These are phyloP conservation scores for Penicillium crustosum DNA, from an alignment of 2,329 filamentous ascomycete species.

Conservation along the genomic window DNA sequence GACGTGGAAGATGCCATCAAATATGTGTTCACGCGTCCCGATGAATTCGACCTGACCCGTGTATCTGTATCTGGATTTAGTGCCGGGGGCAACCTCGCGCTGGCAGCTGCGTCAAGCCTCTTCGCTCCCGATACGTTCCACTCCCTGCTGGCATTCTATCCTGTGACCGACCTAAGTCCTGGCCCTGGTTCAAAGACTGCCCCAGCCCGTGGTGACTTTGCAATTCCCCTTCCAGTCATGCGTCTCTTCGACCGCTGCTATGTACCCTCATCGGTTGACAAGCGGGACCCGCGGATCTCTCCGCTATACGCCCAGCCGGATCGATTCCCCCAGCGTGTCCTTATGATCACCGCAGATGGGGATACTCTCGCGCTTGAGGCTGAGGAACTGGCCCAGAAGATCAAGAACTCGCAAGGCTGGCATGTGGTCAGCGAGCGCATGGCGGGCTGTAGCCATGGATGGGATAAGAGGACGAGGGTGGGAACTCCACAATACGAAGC, in stretches of 20 bases:
- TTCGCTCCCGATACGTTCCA: conserved; percentile 35
- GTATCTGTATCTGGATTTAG: conserved; percentile 46
- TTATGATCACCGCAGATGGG: conserved; percentile 33
- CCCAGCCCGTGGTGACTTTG: conserved; percentile 22
- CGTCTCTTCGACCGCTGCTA: conserved; percentile 35
- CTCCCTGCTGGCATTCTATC: conserved; percentile 37
- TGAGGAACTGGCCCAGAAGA: conserved; percentile 30
- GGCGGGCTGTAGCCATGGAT: conserved; percentile 40
- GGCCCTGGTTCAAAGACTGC: conserved; percentile 22
- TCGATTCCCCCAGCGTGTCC: conserved; percentile 30
- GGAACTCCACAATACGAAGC: conserved; percentile 30
- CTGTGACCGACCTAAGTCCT: conserved; percentile 27
- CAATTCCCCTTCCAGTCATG: conserved; percentile 25
- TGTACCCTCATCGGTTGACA: conserved; percentile 25
- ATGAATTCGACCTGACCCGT: conserved; percentile 35
- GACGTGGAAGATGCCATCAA: conserved; percentile 43
- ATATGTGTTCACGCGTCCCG: conserved; percentile 36
- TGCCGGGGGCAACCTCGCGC: conserved; percentile 44
- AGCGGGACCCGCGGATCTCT: conserved; percentile 35
- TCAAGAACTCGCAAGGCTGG: conserved; percentile 20
- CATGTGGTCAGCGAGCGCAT: conserved; percentile 36
- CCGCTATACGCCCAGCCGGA: conserved; percentile 29
- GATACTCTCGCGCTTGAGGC: conserved; percentile 34
- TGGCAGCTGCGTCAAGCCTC: conserved; percentile 32
- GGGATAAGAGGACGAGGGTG: conserved; percentile 36